A percentile compares a stretch with the other conserved stretches of the same genome.
Conservation (phyloP, 2,329 filamentous ascomycete species). For the Alternaria burnsii region DNA sequence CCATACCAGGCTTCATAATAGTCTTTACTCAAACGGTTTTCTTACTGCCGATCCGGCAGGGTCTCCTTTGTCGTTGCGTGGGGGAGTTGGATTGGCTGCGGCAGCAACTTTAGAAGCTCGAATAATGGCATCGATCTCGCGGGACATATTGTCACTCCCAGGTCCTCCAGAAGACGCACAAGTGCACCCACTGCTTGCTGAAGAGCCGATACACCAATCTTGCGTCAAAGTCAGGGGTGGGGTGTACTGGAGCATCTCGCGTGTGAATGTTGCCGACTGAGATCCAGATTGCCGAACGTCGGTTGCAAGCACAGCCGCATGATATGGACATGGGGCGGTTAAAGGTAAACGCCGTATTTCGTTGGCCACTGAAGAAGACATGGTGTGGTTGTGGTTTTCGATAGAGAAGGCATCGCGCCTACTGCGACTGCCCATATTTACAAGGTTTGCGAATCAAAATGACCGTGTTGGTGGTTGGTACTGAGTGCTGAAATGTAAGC, state of each 20-base stretch:
- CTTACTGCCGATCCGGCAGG: not conserved
- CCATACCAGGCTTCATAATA: not conserved
- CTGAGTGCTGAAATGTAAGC: not conserved
- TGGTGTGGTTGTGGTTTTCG: conserved; percentile 3
- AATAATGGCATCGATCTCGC: conserved; percentile 9
- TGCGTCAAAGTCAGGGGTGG: conserved; percentile 1
- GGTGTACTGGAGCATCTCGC: conserved; percentile 1
- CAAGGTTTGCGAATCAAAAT: not conserved
- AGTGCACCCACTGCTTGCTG: conserved; percentile 12
- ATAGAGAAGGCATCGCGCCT: not conserved
- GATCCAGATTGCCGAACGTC: not conserved
- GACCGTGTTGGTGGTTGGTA: not conserved
- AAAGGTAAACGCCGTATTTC: not conserved
- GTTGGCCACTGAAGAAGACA: not conserved
- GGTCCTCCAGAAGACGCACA: not conserved
- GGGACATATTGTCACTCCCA: not conserved
- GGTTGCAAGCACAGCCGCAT: conserved; percentile 1
- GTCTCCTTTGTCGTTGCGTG: not conserved
- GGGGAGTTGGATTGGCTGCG: not conserved
- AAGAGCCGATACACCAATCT: conserved; percentile 10
- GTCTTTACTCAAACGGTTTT: too few relatives aligned
- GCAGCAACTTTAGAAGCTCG: not conserved
- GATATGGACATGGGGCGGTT: conserved; percentile 6
- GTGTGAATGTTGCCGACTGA: not conserved
- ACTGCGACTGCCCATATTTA: not conserved